phyloP scores from a whole-genome alignment of 768 basidiomycete species.

The Coprinopsis cinerea region DNA sequence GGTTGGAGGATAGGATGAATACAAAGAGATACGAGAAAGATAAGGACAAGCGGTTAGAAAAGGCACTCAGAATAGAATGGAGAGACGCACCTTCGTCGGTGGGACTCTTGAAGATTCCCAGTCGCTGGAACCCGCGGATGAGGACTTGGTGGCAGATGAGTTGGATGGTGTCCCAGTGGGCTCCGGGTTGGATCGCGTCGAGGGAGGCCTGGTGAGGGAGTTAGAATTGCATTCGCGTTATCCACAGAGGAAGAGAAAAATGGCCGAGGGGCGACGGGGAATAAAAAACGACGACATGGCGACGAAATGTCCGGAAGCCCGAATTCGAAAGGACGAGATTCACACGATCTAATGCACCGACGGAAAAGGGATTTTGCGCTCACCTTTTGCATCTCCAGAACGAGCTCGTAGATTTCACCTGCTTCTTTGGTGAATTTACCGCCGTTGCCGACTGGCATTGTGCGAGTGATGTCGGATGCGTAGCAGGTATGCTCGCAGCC shows the following conservation, averaged over 20 bases:
- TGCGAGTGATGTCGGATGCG: conserved; percentile 60
- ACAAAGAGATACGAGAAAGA: too few species aligned
- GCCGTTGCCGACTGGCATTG: conserved; percentile 90
- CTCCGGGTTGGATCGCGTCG: conserved; percentile 61
- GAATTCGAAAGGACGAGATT: too few species aligned
- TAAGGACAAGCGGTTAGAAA: too few species aligned
- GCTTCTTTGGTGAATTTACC: conserved; percentile 84
- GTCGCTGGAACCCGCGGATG: conserved; percentile 71
- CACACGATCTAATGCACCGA: too few species aligned
- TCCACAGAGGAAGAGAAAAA: conserved; percentile 1
- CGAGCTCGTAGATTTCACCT: conserved; percentile 78
- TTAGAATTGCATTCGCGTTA: neutral
- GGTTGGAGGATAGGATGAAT: too few species aligned
- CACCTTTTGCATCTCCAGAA: conserved; percentile 83
- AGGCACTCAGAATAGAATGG: conserved; percentile 52
- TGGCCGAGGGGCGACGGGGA: too few species aligned
- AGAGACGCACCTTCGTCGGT: conserved; percentile 36
- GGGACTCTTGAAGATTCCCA: conserved; percentile 79
- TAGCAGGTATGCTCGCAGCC: conserved; percentile 78
- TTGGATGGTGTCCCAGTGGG: conserved; percentile 89
- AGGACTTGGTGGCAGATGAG: conserved; percentile 76
- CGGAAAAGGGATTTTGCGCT: too few species aligned
- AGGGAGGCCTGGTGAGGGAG: conserved; percentile 51
- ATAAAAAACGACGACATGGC: too few species aligned
- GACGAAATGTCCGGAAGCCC: too few species aligned